A percentile compares a stretch with the other conserved stretches of the same genome.
phyloP scores from a whole-genome alignment of 306 rosid species.

The Rosa persica region DNA sequence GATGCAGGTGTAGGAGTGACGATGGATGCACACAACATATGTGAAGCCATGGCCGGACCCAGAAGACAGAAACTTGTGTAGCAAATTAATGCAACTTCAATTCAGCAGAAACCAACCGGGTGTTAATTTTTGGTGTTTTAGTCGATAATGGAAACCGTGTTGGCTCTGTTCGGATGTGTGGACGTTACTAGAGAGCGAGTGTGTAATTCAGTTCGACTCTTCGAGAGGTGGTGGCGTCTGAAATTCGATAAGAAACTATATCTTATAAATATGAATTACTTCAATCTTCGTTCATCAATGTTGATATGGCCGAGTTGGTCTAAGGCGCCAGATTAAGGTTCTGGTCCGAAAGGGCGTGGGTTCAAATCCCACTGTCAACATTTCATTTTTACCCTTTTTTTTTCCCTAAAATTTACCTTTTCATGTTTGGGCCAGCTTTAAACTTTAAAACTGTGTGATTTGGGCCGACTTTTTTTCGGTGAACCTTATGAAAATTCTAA shows the following conservation, averaged over 20 bases:
- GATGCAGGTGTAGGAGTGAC: constrained; percentile 1
- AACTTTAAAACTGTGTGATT: too few species aligned
- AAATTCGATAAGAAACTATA: too few species aligned
- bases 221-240: too few species aligned
- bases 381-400: background rate
- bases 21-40: background rate
- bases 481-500: too few species aligned
- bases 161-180: background rate
- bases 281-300: background rate
- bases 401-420: background rate
- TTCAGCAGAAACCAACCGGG: background rate
- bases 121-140: background rate
- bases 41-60: constrained; percentile 7
- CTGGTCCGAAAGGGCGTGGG: constrained; percentile 33
- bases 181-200: background rate
- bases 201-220: too few species aligned
- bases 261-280: too few species aligned
- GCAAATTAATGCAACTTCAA: background rate
- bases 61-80: background rate
- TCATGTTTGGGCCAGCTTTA: background rate
- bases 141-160: background rate
- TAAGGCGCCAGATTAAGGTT: constrained; percentile 31
- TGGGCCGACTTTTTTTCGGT: too few species aligned
- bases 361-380: constrained; percentile 30
- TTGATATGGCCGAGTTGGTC: constrained; percentile 33